Base-by-base conservation (phyloP, 768 basidiomycete genomes). In the Amanita polypyramis region DNA sequence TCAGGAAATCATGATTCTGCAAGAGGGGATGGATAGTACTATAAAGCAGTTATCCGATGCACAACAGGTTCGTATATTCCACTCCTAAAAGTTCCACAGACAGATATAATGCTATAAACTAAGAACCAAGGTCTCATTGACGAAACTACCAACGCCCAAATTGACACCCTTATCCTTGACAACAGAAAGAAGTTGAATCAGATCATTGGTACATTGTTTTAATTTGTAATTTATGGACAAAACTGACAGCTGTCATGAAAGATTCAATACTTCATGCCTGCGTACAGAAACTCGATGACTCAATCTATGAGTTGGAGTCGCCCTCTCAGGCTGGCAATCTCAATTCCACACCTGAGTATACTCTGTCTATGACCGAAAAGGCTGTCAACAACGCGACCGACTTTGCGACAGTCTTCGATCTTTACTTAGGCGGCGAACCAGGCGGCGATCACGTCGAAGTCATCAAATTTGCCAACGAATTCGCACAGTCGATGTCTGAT, bases 281-380 rank as follows among this genome's bases (percentile, higher is more conserved):
- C 62, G 85, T 96, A 25, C 87, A 93, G 55, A 98, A 98, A 65
- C 85, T 99, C 20, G 96, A 99, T 55, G 94, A 98, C 58, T 78
- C 91, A 4, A 89, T 98, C 56, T 99, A 98, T 65, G 96, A 98
- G 64, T 76, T 99, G 35, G 95, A 99, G 64, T 96, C 96, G 3
- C 91, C 92, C 2, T 85, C 88, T 34, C 89, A 92, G 58, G 85
- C 86, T 3, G 96, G 95, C 32, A 97, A 98, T 65, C 76, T 85
- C 56, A 95, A 89, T 60, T 91, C 95, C n/a, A 98, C 96, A 0
- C 96, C 96, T 3, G 95, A 97, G 62, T 98, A 98, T 62, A 95
- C 93, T 1, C 71, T 97, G 14, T 96, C 96, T 1, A 94, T 98
- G 85, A 91, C 98, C 59, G 96, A 99, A 65, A 97, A 97, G 68